Evolutionary conservation across 257 asterid species (phyloP).

Genomic region (Nicotiana knightiana): DNA sequence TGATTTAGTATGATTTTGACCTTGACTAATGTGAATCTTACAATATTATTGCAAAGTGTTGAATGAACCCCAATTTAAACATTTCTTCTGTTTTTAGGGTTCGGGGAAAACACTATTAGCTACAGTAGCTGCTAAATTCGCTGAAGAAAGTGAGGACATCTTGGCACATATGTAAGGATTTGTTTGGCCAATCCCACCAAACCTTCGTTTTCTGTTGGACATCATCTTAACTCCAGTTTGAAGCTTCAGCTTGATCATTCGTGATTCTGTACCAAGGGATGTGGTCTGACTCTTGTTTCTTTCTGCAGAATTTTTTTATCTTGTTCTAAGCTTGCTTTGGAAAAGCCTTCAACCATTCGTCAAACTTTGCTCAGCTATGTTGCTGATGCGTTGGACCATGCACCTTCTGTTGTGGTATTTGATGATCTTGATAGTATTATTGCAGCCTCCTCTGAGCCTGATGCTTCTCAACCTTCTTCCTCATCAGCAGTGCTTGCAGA

Average conservation of each 20-base stretch:
- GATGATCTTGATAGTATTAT: constrained; percentile 95
- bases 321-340: constrained; percentile 78
- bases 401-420: constrained; percentile 82
- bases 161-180: constrained; percentile 70
- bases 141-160: constrained; percentile 62
- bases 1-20: neutral
- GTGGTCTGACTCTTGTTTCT: constrained; percentile 6
- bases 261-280: neutral
- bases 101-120: constrained; percentile 91
- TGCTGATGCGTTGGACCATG: constrained; percentile 78
- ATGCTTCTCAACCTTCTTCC: constrained; percentile 69
- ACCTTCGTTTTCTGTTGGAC: constrained; percentile 6
- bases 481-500: constrained; percentile 59
- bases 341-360: constrained; percentile 69
- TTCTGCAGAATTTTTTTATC: constrained; percentile 57
- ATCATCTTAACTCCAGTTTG: constrained; percentile 7
- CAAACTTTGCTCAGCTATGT: constrained; percentile 58
- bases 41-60: neutral
- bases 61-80: constrained; percentile 1
- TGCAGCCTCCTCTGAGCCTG: constrained; percentile 65
- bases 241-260: neutral
- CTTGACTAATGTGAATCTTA: neutral
- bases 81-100: constrained; percentile 36
- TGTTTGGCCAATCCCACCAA: neutral
- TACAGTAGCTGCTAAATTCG: constrained; percentile 58